Conservation (phyloP, 148 eudicot genomes). For the Arbutus unedo region DNA sequence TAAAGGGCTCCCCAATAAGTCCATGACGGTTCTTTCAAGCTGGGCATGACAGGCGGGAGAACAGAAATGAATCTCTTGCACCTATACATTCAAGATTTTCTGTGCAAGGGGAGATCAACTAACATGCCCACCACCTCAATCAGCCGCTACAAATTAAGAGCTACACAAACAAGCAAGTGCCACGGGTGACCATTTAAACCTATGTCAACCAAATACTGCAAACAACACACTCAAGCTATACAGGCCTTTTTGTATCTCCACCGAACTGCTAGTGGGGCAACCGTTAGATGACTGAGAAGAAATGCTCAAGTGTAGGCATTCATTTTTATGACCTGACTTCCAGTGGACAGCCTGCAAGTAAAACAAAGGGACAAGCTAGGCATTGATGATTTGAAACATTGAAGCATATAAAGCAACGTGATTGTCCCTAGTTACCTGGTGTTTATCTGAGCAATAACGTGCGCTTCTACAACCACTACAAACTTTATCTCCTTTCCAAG, state of each 20-base stretch:
- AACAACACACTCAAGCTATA: constrained; percentile 1
- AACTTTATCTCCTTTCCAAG: constrained; percentile 88
- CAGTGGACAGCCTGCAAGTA: constrained; percentile 61
- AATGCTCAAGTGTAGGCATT: constrained; percentile 40
- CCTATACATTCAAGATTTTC: not conserved
- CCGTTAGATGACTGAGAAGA: constrained; percentile 34
- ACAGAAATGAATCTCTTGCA: not conserved
- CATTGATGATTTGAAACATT: not conserved
- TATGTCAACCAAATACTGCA: not conserved
- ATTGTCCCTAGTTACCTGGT: constrained; percentile 51
- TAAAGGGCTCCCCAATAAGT: not conserved
- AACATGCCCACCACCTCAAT: not conserved
- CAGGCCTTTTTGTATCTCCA: constrained; percentile 42
- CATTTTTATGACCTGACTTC: constrained; percentile 54
- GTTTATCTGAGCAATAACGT: constrained; percentile 75
- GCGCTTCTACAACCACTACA: constrained; percentile 69
- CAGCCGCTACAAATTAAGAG: not conserved
- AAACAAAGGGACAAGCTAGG: constrained; percentile 2
- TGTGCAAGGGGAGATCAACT: not conserved
- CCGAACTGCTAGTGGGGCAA: constrained; percentile 13
- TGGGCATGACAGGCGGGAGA: constrained; percentile 1
- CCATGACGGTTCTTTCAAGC: not conserved
- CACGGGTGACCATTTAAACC: not conserved
- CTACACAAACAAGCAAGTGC: not conserved
- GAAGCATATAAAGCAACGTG: not conserved